Conservation (phyloP, 768 basidiomycete genomes). For the Boletus pseudo-olivaceus region DNA sequence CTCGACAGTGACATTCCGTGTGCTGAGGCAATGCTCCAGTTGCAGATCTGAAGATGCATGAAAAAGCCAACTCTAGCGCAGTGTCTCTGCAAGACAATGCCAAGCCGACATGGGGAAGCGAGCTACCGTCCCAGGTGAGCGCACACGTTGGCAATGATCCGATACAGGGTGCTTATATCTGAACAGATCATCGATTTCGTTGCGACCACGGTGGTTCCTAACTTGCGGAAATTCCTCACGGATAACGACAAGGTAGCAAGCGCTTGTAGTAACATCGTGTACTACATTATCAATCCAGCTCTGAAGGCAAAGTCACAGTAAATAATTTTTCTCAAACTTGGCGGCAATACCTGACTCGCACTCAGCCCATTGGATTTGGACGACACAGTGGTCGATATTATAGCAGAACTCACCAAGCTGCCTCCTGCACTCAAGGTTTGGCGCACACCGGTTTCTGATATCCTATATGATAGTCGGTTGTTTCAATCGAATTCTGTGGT, state of each 20-base stretch:
- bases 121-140: conserved; percentile 29
- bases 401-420: conserved; percentile 76
- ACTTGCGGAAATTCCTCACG: conserved; percentile 70
- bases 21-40: conserved; percentile 7
- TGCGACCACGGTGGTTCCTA: conserved; percentile 64
- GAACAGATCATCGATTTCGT: conserved; percentile 71
- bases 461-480: conserved; percentile 80
- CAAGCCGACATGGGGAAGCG: conserved; percentile 27
- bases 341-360: conserved; percentile 6
- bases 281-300: conserved; percentile 78
- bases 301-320: conserved; percentile 77
- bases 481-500: conserved; percentile 69
- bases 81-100: conserved; percentile 35
- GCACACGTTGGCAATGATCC: conserved; percentile 15
- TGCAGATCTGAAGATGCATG: conserved; percentile 50
- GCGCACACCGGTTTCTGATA: conserved; percentile 75
- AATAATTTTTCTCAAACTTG: conserved; percentile 10
- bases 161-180: conserved; percentile 3
- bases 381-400: conserved; percentile 55
- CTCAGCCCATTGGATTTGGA: conserved; percentile 80
- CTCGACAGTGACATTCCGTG: not conserved
- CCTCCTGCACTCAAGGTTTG: conserved; percentile 80
- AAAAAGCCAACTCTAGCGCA: conserved; percentile 51
- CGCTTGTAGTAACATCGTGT: conserved; percentile 80
- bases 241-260: conserved; percentile 81